Evolutionary conservation across 441 rosid species (phyloP).

Genomic region (Erodium moschatum): DNA sequence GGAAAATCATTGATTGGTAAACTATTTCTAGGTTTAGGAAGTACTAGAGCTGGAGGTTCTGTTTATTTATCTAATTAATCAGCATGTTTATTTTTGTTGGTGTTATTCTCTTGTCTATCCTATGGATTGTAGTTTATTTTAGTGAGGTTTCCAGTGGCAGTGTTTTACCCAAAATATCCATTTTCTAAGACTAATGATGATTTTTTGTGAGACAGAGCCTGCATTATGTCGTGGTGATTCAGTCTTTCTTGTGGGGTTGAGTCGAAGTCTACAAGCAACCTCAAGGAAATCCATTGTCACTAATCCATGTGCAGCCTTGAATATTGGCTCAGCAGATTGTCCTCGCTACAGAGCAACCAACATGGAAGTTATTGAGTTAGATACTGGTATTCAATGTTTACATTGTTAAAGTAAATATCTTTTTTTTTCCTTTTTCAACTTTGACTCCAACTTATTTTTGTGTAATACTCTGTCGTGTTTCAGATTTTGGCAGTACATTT

Average conservation of each 20-base stretch:
- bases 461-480: constrained; percentile 19
- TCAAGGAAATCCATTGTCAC: constrained; percentile 90
- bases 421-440: background rate
- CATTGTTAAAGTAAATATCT: background rate
- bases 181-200: constrained; percentile 5
- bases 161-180: background rate
- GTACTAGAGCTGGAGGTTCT: background rate
- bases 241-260: constrained; percentile 81
- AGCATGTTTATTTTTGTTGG: too few relatives aligned
- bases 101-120: background rate
- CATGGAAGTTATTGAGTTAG: constrained; percentile 95
- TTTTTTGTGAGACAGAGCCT: constrained; percentile 48
- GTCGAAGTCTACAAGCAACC: constrained; percentile 77
- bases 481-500: constrained; percentile 92
- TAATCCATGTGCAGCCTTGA: constrained; percentile 75
- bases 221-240: constrained; percentile 80
- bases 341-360: constrained; percentile 88
- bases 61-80: background rate
- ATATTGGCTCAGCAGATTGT: constrained; percentile 68
- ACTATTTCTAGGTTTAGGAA: background rate
- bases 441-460: constrained; percentile 12
- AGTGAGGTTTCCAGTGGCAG: background rate
- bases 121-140: background rate
- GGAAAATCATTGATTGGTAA: background rate
- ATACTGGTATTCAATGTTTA: constrained; percentile 52